Conservation (phyloP, 208 protist species). For the Trypanosoma boissoni region DNA sequence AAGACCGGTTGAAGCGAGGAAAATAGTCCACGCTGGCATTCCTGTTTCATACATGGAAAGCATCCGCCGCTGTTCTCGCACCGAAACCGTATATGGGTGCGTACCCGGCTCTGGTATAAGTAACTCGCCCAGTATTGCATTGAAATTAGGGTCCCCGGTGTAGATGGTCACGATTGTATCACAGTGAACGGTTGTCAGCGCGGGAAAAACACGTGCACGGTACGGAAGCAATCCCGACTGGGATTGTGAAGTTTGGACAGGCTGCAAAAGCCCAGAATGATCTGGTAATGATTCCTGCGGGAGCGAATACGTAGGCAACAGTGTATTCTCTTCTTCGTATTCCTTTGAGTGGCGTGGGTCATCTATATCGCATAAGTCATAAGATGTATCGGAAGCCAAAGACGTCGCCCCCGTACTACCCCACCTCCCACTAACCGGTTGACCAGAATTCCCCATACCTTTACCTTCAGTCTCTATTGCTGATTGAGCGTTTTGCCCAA, state of each 20-base stretch:
- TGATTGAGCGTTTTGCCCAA: not conserved
- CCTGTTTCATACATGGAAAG: conserved; percentile 72
- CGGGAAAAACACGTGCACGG: conserved; percentile 14
- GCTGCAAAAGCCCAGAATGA: too few species aligned
- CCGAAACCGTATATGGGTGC: conserved; percentile 53
- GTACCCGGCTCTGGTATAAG: conserved; percentile 62
- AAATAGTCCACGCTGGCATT: conserved; percentile 75
- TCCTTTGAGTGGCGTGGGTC: too few species aligned
- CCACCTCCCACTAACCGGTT: too few species aligned
- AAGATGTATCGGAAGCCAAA: too few species aligned
- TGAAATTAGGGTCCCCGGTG: conserved; percentile 75
- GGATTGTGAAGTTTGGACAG: too few species aligned
- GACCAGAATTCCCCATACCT: too few species aligned
- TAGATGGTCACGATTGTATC: conserved; percentile 72
- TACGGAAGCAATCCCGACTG: too few species aligned
- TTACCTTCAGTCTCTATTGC: not conserved
- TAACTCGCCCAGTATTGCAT: conserved; percentile 60
- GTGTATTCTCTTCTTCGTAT: too few species aligned
- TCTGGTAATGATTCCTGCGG: too few species aligned
- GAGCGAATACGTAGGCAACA: too few species aligned
- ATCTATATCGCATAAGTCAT: too few species aligned
- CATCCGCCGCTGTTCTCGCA: conserved; percentile 57
- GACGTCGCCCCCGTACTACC: too few species aligned
- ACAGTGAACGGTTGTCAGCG: conserved; percentile 42
- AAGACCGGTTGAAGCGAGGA: conserved; percentile 53